Conservation (phyloP, 2,329 filamentous ascomycete species). For the Ceratocystis cubensis region DNA sequence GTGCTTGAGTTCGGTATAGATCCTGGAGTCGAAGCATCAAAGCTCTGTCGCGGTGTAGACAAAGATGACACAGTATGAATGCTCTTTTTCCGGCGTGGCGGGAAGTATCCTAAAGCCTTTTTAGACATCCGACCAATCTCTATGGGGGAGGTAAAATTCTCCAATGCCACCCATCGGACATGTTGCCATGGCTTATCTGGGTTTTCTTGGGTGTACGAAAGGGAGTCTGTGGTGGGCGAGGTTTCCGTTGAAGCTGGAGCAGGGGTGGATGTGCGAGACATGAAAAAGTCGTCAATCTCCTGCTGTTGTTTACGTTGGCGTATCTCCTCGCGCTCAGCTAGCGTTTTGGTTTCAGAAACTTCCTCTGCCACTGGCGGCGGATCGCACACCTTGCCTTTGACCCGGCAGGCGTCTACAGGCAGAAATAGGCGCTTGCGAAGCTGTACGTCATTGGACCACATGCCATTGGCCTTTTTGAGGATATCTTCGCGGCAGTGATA, state of each 20-base stretch:
- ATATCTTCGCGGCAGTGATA: constrained; percentile 77
- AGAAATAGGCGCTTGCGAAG: constrained; percentile 67
- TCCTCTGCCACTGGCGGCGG: constrained; percentile 31
- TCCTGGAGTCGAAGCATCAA: constrained; percentile 39
- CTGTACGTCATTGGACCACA: constrained; percentile 93
- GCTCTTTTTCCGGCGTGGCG: constrained; percentile 79
- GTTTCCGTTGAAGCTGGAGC: not conserved
- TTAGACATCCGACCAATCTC: constrained; percentile 78
- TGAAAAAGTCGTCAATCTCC: constrained; percentile 18
- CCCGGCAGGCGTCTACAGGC: constrained; percentile 77
- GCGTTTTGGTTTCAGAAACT: not conserved
- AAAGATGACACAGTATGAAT: constrained; percentile 50
- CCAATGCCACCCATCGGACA: constrained; percentile 77
- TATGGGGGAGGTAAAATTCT: constrained; percentile 54
- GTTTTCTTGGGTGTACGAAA: constrained; percentile 20
- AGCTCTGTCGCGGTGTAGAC: constrained; percentile 54
- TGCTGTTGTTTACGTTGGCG: constrained; percentile 15
- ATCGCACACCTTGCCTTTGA: constrained; percentile 62
- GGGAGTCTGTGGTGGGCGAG: not conserved
- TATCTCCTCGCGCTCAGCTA: constrained; percentile 13
- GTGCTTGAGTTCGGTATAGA: constrained; percentile 26
- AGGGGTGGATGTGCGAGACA: constrained; percentile 9
- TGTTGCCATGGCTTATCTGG: constrained; percentile 64
- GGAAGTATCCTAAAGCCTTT: constrained; percentile 77
- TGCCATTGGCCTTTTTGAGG: constrained; percentile 75